phyloP scores from a whole-genome alignment of 2,329 filamentous ascomycete genomes.

The Immersiporthe knoxdaviesiana region DNA sequence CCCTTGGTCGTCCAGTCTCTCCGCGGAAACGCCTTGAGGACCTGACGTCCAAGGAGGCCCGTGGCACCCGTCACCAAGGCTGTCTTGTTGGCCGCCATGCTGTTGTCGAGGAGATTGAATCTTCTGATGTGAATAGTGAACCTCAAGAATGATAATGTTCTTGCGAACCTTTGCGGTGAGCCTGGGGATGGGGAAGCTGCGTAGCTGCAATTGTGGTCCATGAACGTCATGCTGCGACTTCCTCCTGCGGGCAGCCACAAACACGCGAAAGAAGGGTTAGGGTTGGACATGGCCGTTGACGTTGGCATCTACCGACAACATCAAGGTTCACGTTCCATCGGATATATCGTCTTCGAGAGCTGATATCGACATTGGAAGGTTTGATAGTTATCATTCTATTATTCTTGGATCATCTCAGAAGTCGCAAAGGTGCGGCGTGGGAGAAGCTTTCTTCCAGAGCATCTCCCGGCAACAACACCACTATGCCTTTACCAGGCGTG shows the following conservation, averaged over 20 bases:
- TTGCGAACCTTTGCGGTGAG: background rate
- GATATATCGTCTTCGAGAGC: background rate
- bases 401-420: background rate
- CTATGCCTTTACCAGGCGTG: background rate
- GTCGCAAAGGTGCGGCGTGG: background rate
- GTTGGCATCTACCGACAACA: background rate
- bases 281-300: background rate
- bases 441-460: background rate
- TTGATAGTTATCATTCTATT: background rate
- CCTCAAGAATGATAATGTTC: background rate
- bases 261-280: background rate
- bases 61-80: slow-evolving; percentile 84
- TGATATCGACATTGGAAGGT: background rate
- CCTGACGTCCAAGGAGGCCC: slow-evolving; percentile 80
- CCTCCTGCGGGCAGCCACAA: background rate
- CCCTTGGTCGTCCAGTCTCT: slow-evolving; percentile 72
- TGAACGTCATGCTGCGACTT: background rate
- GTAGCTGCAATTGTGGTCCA: background rate
- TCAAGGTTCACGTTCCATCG: background rate
- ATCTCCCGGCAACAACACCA: background rate
- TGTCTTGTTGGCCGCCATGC: slow-evolving; percentile 46
- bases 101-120: slow-evolving; percentile 33
- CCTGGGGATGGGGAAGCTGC: background rate
- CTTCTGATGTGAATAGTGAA: background rate
- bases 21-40: slow-evolving; percentile 70